These are phyloP conservation scores for Podosphaera fusca DNA, from an alignment of 2,329 filamentous ascomycete genomes.

Conservation along the genomic window DNA sequence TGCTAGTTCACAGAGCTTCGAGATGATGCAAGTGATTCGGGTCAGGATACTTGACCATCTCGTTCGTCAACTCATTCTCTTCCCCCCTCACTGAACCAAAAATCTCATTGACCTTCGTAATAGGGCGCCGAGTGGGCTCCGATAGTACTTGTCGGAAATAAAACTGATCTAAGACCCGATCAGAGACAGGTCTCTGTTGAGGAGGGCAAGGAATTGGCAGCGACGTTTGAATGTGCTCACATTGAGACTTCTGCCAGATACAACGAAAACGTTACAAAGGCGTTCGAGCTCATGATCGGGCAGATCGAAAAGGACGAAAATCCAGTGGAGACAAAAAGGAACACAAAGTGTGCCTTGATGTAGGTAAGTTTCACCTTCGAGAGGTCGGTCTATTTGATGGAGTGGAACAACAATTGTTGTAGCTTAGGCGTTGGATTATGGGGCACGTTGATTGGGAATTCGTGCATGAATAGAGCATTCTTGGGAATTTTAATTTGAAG, in stretches of 20 bases:
- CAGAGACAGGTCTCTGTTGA: slow-evolving; percentile 77
- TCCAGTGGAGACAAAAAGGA: slow-evolving; percentile 58
- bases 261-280: slow-evolving; percentile 79
- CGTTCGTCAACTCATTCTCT: slow-evolving; percentile 27
- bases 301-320: slow-evolving; percentile 92
- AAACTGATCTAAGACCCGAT: slow-evolving; percentile 78
- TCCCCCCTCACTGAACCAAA: not conserved
- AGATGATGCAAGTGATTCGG: slow-evolving; percentile 88
- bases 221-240: slow-evolving; percentile 79
- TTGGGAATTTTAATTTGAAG: no score
- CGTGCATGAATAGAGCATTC: no score
- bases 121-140: slow-evolving; percentile 83
- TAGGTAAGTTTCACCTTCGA: slow-evolving; percentile 19
- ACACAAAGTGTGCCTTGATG: slow-evolving; percentile 71
- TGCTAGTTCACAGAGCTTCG: slow-evolving; percentile 76
- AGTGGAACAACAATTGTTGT: no score
- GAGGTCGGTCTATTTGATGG: no score
- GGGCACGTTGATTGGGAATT: no score
- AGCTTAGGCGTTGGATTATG: no score
- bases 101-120: not conserved
- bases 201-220: slow-evolving; percentile 62
- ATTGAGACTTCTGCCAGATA: slow-evolving; percentile 87
- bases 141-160: slow-evolving; percentile 89
- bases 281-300: slow-evolving; percentile 81
- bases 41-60: slow-evolving; percentile 96